These are phyloP conservation scores for Aspergillus sp. DNA, from an alignment of 2,329 filamentous ascomycete species.

Conservation along the genomic window DNA sequence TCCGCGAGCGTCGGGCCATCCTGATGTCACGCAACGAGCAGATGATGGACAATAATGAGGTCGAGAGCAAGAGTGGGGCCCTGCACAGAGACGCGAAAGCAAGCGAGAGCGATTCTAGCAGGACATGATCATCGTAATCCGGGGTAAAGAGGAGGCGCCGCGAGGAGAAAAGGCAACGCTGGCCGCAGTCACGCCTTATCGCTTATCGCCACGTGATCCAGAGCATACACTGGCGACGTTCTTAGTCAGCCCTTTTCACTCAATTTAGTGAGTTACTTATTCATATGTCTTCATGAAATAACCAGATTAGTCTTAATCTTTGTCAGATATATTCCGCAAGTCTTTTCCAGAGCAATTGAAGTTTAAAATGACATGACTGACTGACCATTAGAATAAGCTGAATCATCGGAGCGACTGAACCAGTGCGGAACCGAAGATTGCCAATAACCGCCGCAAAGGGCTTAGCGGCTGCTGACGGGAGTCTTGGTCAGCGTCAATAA, in stretches of 20 bases:
- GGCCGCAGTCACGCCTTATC: conserved; percentile 19
- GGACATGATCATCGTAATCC: neutral
- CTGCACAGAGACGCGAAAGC: neutral
- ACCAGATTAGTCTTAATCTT: too few species aligned
- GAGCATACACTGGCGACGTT: too few species aligned
- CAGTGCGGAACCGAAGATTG: too few species aligned
- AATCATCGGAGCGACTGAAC: too few species aligned
- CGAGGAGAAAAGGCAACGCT: conserved; percentile 6
- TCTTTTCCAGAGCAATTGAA: too few species aligned
- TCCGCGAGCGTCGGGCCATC: conserved; percentile 27
- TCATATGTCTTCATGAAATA: too few species aligned
- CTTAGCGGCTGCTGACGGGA: conserved; percentile 26
- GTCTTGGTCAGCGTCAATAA: conserved; percentile 22
- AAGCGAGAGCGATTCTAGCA: neutral
- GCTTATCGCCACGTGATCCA: conserved; percentile 11
- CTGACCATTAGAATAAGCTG: too few species aligned
- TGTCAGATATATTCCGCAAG: too few species aligned
- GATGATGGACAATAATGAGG: neutral
- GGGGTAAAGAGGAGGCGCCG: neutral
- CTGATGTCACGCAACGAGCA: neutral
- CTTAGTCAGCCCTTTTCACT: too few species aligned
- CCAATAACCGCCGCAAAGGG: neutral
- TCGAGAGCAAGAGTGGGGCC: neutral
- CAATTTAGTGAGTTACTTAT: too few species aligned
- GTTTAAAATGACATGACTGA: too few species aligned